Percentiles rank a stretch among this genome's conserved stretches.
These are phyloP conservation scores for Zychaea mexicana DNA, from an alignment of 371 early-diverging fungal species.

Conservation along the genomic window DNA sequence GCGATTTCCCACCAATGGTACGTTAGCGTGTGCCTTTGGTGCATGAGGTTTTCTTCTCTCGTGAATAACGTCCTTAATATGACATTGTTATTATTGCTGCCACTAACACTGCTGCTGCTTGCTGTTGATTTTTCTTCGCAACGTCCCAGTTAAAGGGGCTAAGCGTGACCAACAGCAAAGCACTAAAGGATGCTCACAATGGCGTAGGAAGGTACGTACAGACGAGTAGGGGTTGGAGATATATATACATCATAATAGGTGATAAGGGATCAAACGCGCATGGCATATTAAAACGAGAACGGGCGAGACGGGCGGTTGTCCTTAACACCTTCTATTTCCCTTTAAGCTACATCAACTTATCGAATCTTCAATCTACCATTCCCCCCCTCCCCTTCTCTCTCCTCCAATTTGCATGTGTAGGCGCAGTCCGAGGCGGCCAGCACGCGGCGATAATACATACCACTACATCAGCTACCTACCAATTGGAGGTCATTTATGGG, in stretches of 20 bases:
- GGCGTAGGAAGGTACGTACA: constrained; percentile 25
- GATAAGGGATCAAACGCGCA: neutral
- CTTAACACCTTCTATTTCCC: neutral
- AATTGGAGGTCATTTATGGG: constrained; percentile 45
- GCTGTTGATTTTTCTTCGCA: neutral
- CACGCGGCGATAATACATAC: constrained; percentile 21
- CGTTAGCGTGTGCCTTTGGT: neutral
- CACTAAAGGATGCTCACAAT: constrained; percentile 40
- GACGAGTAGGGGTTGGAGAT: neutral
- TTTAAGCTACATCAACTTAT: neutral
- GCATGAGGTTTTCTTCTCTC: neutral
- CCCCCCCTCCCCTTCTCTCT: neutral
- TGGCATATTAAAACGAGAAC: neutral
- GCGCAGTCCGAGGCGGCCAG: constrained; percentile 8
- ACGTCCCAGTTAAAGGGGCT: constrained; percentile 45
- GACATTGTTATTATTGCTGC: too few relatives aligned
- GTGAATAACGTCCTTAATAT: neutral
- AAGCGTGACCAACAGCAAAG: constrained; percentile 33
- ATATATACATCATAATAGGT: too few relatives aligned
- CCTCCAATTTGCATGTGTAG: constrained; percentile 4
- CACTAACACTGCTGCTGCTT: too few relatives aligned
- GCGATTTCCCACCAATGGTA: constrained; percentile 39
- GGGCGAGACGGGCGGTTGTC: neutral
- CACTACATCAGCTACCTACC: constrained; percentile 48
- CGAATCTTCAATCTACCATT: neutral